Base-by-base conservation (phyloP, 2,329 filamentous ascomycete genomes). In the Curvularia sp. region DNA sequence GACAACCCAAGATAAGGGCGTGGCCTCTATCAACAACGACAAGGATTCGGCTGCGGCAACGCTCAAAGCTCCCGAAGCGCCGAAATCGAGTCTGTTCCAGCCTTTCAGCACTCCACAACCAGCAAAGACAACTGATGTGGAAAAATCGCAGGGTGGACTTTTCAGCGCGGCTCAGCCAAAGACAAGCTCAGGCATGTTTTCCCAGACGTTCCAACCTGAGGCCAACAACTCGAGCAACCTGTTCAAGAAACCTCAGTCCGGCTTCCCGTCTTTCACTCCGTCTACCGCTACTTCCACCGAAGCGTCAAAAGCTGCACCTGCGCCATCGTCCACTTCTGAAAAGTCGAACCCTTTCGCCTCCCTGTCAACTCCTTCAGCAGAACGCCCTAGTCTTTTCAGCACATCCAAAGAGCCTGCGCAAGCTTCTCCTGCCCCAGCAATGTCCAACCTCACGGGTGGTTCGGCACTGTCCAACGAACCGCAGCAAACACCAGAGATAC, bases 61-160 rank as follows among this genome's bases (percentile, higher is more conserved):
- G 36, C 53, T 56, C 38, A 53, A 67, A 38, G 61, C 65, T 13
- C 57, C 59, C 4, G 63, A 63, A 7, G 62, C 61, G 18, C 51
- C 59, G 12, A 67, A 66, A 41, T 51, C 61, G 1, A 64, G 53
- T 51, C 6, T 68, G 8, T 70, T 69, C 57, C 60, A 64, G 30
- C 63, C 63, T 5, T 70, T 70, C 43, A 68, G 60, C 50, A 70
- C 66, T 41, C 65, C 68, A 38, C 68, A 70, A 48, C 64, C 66
- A 4, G 55, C 61, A 10, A 69, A 67, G 57, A 63, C 57, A 1
- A 27, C 50, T 10, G 58, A 66, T n/a, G 43, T 46, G 9, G 65
- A 66, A 10, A 64, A 63, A 42, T 49, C 60, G 1, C 55, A 63
- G 38, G 57, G 58, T 32, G 60, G 66, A 25, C 46, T 66, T 18